Conservation (phyloP, 163 green algal species). For the Scenedesmus sp. region DNA sequence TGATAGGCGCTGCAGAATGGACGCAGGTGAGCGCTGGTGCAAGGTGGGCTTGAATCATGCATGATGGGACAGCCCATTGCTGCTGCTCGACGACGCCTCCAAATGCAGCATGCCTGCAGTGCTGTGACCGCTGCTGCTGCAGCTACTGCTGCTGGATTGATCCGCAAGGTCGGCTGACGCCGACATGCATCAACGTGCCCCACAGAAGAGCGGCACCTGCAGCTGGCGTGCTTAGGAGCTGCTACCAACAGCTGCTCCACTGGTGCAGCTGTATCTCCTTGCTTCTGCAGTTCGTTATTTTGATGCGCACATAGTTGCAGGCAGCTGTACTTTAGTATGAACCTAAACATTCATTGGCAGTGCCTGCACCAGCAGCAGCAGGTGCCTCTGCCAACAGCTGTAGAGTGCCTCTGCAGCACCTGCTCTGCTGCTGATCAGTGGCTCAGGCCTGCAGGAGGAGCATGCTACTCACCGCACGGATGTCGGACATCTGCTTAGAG, state of each 20-base stretch:
- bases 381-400: not conserved
- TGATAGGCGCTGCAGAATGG: not conserved
- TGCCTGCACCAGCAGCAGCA: not conserved
- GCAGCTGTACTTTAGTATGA: not conserved
- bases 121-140: not conserved
- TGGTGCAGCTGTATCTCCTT: not conserved
- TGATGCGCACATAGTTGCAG: not conserved
- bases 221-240: not conserved
- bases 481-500: conserved; percentile 99
- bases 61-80: not conserved
- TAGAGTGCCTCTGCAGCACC: not conserved
- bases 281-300: not conserved
- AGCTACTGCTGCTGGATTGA: not conserved
- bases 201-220: not conserved
- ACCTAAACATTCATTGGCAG: not conserved
- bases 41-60: not conserved
- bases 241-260: not conserved
- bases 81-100: not conserved
- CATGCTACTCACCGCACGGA: conserved; percentile 84
- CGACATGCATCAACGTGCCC: not conserved
- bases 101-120: not conserved
- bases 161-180: not conserved
- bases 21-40: not conserved
- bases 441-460: not conserved
- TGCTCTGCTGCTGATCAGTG: not conserved